These are phyloP conservation scores for Elsinoe batatas DNA, from an alignment of 2,329 filamentous ascomycete genomes.

Conservation along the genomic window DNA sequence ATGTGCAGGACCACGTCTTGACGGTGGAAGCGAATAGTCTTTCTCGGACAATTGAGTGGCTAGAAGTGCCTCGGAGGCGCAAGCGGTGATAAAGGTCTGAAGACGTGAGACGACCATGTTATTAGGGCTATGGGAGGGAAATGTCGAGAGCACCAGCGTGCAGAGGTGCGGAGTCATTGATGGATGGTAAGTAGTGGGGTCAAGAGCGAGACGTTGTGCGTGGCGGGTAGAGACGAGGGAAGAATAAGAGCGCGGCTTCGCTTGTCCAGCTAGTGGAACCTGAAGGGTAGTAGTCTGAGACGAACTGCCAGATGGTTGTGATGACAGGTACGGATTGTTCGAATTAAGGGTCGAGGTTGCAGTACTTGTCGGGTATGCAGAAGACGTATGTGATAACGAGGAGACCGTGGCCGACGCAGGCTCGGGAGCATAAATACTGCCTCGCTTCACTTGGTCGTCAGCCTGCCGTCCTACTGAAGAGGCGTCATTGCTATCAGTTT, in stretches of 20 bases:
- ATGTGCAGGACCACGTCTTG: slow-evolving; percentile 36
- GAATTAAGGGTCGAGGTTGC: background rate
- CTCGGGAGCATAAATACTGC: slow-evolving; percentile 39
- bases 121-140: slow-evolving; percentile 32
- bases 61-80: slow-evolving; percentile 45
- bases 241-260: slow-evolving; percentile 23
- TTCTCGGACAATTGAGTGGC: slow-evolving; percentile 43
- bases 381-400: background rate
- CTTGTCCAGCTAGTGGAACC: slow-evolving; percentile 3
- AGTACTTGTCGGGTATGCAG: background rate
- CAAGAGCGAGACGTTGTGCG: slow-evolving; percentile 21
- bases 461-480: slow-evolving; percentile 16
- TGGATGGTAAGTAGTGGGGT: slow-evolving; percentile 37
- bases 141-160: slow-evolving; percentile 47
- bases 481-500: background rate
- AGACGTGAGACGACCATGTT: slow-evolving; percentile 37
- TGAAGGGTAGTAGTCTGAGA: background rate
- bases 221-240: slow-evolving; percentile 23
- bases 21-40: slow-evolving; percentile 52
- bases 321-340: background rate
- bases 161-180: slow-evolving; percentile 45
- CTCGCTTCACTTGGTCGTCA: slow-evolving; percentile 29
- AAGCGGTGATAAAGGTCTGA: slow-evolving; percentile 46
- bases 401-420: slow-evolving; percentile 17
- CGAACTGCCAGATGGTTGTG: background rate